Evolutionary conservation across 179 eudicot genomes (phyloP).

Genomic region (Beta macrorhiza): DNA sequence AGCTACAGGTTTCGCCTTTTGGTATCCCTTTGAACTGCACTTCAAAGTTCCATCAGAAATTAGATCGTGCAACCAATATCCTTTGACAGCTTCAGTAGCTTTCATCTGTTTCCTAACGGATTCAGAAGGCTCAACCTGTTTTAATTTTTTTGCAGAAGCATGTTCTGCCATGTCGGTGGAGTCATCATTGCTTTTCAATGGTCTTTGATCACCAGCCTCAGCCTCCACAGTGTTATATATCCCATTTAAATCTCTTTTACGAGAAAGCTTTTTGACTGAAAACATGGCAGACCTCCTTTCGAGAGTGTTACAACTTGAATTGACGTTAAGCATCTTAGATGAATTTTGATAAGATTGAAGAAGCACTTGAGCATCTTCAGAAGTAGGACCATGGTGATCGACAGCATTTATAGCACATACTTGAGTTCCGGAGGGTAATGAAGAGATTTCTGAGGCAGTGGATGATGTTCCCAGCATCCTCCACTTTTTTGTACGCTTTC

Average conservation of each 20-base stretch:
- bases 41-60: conserved; percentile 27
- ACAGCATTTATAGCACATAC: conserved; percentile 27
- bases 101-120: conserved; percentile 18
- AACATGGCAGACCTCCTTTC: conserved; percentile 34
- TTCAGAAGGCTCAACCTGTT: conserved; percentile 23
- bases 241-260: conserved; percentile 33
- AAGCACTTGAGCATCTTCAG: conserved; percentile 28
- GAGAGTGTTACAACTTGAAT: conserved; percentile 27
- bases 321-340: conserved; percentile 27
- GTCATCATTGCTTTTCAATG: conserved; percentile 28
- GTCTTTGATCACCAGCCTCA: conserved; percentile 22
- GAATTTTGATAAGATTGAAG: conserved; percentile 29
- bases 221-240: conserved; percentile 24
- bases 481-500: conserved; percentile 37
- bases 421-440: conserved; percentile 25
- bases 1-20: conserved; percentile 51
- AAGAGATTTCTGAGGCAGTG: conserved; percentile 29
- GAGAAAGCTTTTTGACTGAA: conserved; percentile 33
- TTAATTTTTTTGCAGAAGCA: conserved; percentile 37
- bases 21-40: conserved; percentile 28
- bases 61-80: conserved; percentile 15
- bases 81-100: conserved; percentile 22
- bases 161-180: conserved; percentile 33
- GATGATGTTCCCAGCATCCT: conserved; percentile 32
- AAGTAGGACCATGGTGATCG: conserved; percentile 23